Evolutionary conservation across 2,329 filamentous ascomycete genomes (phyloP), one percentile per base, ranked within the genome.

Genomic region (Aspergillus awamori): DNA sequence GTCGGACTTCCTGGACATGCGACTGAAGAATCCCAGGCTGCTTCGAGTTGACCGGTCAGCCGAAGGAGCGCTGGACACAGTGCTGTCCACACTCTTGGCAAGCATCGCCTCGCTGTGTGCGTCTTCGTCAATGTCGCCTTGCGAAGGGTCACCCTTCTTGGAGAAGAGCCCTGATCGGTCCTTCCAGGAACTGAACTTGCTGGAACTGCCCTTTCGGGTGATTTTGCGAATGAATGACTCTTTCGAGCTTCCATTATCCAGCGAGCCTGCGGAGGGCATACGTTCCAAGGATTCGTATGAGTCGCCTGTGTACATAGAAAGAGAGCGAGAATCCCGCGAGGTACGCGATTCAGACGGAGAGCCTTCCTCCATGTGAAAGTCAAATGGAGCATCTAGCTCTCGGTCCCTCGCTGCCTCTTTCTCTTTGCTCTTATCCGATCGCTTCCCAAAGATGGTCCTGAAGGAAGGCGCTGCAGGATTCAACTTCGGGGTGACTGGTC

Each of bases 381-480:
- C 74, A 38, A 73, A 72, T 8, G 67, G 62, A 8, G 58, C 64
- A 13, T 72, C 71, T 8, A 62, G 36, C 4, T 79, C 78, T 38
- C 72, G 72, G 13, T 70, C 68, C 43, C 74, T 76, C 13, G 63
- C 67, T 59, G 73, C 76, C 36, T 76, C 74, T 53, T 73, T 77
- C 57, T 79, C 78, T 67, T 80, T 82, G 58, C 77, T 79, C 61
- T 79, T 75, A 56, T 81, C 78, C 39, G 79, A 77, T 54, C 76
- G 79, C 67, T 76, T 78, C 68, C 87, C 65, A 15, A 95, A 86
- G 39, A 88, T 84, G 8, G 84, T 88, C 77, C 90, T 94, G 74
- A 98, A 98, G 0, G 90, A 91, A 8, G 93, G 93, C 0, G 94
- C 95, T 6, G 91, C 86, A 7, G 95, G 95, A 70, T 99, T 98